Evolutionary conservation across 2,329 filamentous ascomycete species (phyloP), one percentile per base, ranked within the genome.

Genomic region (Nemania bipapillata): DNA sequence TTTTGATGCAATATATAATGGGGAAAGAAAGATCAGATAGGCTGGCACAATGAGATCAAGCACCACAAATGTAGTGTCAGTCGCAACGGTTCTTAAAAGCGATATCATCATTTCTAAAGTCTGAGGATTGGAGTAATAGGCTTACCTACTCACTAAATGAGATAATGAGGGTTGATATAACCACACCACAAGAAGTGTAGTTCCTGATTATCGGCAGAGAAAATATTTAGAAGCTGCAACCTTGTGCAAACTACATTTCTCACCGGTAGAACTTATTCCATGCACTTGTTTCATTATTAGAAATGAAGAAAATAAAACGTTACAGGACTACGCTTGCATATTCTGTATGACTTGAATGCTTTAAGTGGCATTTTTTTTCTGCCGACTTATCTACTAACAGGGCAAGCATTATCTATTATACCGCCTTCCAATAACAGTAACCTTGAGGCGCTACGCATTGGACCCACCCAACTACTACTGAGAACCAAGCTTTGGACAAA

Each of bases 51-150:
- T 85, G 79, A 83, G 83, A 86, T 87, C 84, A 86, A 80, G 78
- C 83, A 83, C 80, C 81, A 79, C 76, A 74, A 66, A 72, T 73
- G 74, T 79, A 80, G 80, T 82, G 83, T 87, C 85, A 86, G 82
- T 86, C 84, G 85, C 85, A 86, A 86, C 85, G 84, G 85, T 86
- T 86, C 85, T 86, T 82, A 82, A 81, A 79, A 82, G 80, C 77
- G 78, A 77, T 80, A 80, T 86, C 85, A 86, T 86, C 85, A 86
- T 81, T 68, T 49, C 20, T 24, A 35, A 49, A 37, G 30, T 4
- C 22, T 17, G 17, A 28, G 2, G 15, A n/a, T 47, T 11, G 24
- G 12, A 5, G 4, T 3, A 45, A 61, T 20, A 52, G 35, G 61
- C 66, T 65, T 52, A 66, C 40, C 4, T 45, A 45, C 40, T 20